Evolutionary conservation across 1,284 basidiomycete genomes (phyloP).

Genomic region (Meripilus lineatus): DNA sequence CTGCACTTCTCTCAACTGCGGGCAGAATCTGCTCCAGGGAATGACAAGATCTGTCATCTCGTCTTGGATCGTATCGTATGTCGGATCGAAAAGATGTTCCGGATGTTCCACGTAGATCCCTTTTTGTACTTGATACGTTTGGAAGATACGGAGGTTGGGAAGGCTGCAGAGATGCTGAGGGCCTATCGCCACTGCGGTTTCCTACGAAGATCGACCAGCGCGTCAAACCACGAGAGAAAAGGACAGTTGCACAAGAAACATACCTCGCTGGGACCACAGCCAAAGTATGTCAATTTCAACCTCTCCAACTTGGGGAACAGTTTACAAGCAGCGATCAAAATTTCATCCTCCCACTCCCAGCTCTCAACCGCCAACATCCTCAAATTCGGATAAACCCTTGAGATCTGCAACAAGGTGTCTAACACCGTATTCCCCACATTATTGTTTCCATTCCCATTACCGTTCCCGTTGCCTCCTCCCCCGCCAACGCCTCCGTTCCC

Average conservation of each 20-base stretch:
- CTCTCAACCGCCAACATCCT: conserved; percentile 24
- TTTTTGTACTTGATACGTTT: conserved; percentile 17
- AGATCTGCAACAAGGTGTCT: conserved; percentile 16
- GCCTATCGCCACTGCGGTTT: conserved; percentile 23
- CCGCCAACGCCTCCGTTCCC: too few species aligned
- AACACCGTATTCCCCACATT: too few species aligned
- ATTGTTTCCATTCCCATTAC: too few species aligned
- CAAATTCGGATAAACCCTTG: conserved; percentile 13
- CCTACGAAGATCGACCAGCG: conserved; percentile 12
- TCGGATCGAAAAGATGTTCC: conserved; percentile 18
- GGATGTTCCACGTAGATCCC: not conserved
- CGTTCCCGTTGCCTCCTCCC: too few species aligned
- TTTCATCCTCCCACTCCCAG: conserved; percentile 26
- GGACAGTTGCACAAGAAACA: conserved; percentile 5
- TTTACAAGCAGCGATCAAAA: conserved; percentile 21
- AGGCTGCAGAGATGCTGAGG: conserved; percentile 23
- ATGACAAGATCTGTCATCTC: conserved; percentile 26
- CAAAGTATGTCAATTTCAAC: conserved; percentile 23
- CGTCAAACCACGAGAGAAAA: not conserved
- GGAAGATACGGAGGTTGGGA: conserved; percentile 20
- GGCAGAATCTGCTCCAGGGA: conserved; percentile 25
- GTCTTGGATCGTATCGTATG: conserved; percentile 21
- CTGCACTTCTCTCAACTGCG: conserved; percentile 22
- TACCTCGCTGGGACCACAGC: conserved; percentile 23
- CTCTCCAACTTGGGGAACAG: conserved; percentile 23